These are phyloP conservation scores for Lenzites betulinus DNA, from an alignment of 768 basidiomycete genomes.

Conservation along the genomic window DNA sequence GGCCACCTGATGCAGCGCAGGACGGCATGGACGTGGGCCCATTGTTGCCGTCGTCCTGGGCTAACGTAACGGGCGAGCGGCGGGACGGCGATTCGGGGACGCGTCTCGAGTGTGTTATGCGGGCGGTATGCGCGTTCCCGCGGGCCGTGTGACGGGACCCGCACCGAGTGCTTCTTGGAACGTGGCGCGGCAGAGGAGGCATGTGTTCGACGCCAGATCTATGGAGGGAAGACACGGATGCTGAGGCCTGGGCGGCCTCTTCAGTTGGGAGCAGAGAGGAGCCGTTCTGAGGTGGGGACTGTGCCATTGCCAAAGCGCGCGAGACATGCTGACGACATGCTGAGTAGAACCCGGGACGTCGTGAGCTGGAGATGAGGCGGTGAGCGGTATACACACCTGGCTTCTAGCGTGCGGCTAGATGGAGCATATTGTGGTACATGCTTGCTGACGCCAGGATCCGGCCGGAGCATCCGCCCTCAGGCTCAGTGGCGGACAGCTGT, in stretches of 20 bases:
- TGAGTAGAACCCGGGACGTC: background rate
- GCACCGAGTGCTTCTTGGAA: conserved; percentile 11
- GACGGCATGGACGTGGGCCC: conserved; percentile 10
- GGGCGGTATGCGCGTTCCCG: conserved; percentile 7
- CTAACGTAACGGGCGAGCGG: background rate
- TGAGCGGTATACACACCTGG: background rate
- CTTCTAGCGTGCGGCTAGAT: conserved; percentile 10
- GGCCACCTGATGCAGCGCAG: conserved; percentile 8
- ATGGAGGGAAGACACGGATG: background rate
- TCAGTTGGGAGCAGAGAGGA: no score
- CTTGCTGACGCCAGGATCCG: conserved; percentile 18
- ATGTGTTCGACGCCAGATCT: background rate
- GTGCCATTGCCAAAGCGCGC: background rate
- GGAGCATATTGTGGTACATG: background rate
- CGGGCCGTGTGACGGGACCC: conserved; percentile 8
- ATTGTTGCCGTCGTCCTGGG: background rate
- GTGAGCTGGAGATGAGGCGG: background rate
- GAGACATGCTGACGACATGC: background rate
- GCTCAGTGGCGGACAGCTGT: conserved; percentile 4
- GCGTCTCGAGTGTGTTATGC: conserved; percentile 3
- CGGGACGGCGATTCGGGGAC: conserved; percentile 4
- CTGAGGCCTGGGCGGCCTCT: background rate
- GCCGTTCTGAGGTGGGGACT: no score
- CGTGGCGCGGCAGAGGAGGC: conserved; percentile 17
- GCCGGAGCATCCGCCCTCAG: conserved; percentile 3